Base-by-base conservation (phyloP, 768 basidiomycete genomes). In the Kwoniella mangroviensis region DNA sequence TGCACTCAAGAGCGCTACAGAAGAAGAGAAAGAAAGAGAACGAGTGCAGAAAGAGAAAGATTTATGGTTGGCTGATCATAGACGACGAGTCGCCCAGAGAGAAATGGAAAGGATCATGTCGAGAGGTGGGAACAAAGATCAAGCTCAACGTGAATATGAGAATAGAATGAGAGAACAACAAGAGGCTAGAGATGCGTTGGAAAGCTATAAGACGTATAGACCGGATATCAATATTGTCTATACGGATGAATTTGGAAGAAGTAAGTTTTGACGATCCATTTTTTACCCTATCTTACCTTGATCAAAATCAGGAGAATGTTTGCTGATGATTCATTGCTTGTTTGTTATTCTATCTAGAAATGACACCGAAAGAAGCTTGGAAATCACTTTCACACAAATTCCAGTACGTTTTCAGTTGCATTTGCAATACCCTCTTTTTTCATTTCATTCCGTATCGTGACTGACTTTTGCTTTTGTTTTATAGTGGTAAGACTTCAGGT, bases 341-440 rank as follows among this genome's bases (percentile, higher is more conserved):
- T 26, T 63, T 21, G 28, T 5, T 34, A 1, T 34, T 34, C 9
- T 1, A 7, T 34, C 7, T 65, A 81, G 79, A 73, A 21, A 83
- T 83, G 81, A 92, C 92, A 24, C 90, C 90, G 21, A 98, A 98
- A 86, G 97, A 99, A 85, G 95, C 96, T 5, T 98, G 96, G 95
- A 98, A 98, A 85, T 93, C 94, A 19, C 85, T 99, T 53, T 94
- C 92, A 54, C 97, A 99, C 83, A 92, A 93, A 81, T 98, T 99
- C 89, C 97, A 99, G 82, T 83, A 72, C 13, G 82, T 83, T 34
- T 34, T 34, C 34, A 34, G 34, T 34, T 7, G 6, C 34, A 21
- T 26, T 28, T 17, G 3, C 66, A 17, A 54, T 34, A 34, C 49
- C 43, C 42, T n/a, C 52, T 17, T 58, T 11, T 21, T 15, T 55